Evolutionary conservation across 1,284 basidiomycete genomes (phyloP), one percentile per base, ranked within the genome.

Genomic region (Microbotryomycetes sp.): DNA sequence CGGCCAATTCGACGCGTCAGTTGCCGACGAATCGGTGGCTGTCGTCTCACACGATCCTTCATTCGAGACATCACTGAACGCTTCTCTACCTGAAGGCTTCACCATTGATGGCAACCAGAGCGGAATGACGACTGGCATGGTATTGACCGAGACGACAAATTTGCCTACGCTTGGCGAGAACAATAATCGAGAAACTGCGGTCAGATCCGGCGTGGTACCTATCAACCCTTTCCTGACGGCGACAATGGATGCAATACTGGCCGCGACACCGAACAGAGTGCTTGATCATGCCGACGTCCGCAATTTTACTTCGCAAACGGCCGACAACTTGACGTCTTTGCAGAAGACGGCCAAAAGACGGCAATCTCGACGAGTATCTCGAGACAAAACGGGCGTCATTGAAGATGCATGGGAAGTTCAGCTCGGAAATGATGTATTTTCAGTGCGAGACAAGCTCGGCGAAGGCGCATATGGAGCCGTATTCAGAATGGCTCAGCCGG

Each of bases 391-490:
- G 21, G 62, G 62, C 29, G 45, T 51, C 2, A 30, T 65, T 47
- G 75, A 79, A 30, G 73, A 24, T 21, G 57, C 60, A 26, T 69
- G 63, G 70, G 61, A 70, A 52, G 67, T 79, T 48, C 51, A 67
- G 73, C 77, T 97, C 7, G 80, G 78, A 30, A 83, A 81, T 3
- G 81, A 81, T 62, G 78, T 77, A 50, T 91, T 88, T 71, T 81
- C 81, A 55, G 82, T 97, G 9, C 78, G 80, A 5, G 86, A 87
- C 65, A 97, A 97, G 76, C 81, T 99, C 24, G 96, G 96, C 5
- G 94, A 99, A 78, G 96, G 96, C 5, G 92, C 92, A 0, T 99
- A 92, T 71, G 96, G 94, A 0, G 84, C 88, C 3, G 96, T 98
- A 11, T 99, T 96, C 78, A 83, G 75, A 5, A 73, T 76, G 26